Conservation (phyloP, 805 yeast genomes). For the Dipodascus geniculatus region DNA sequence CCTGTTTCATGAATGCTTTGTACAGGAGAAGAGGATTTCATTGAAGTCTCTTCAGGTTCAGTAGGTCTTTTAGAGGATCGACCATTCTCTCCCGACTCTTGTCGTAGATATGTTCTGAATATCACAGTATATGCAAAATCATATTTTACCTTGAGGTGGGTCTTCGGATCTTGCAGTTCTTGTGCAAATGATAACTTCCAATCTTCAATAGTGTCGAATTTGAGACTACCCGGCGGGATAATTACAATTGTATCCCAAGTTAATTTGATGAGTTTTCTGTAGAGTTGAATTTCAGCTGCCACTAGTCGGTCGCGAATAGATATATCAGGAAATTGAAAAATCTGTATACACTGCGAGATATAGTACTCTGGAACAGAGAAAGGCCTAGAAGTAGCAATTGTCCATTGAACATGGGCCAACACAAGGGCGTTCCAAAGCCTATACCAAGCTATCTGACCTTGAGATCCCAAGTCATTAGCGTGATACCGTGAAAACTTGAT, state of each 20-base stretch:
- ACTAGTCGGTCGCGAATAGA: neutral
- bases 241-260: neutral
- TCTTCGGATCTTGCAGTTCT: too few relatives aligned
- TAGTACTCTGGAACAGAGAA: constrained; percentile 1
- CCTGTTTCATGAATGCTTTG: too few relatives aligned
- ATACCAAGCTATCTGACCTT: neutral
- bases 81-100: neutral
- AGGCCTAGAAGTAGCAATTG: neutral
- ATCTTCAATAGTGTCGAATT: neutral
- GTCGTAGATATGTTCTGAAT: constrained; percentile 1
- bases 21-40: neutral
- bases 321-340: neutral
- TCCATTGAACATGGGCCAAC: constrained; percentile 2
- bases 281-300: constrained; percentile 1
- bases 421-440: constrained; percentile 1
- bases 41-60: too few relatives aligned
- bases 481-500: neutral
- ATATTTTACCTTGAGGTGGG: neutral
- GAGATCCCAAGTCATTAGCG: neutral
- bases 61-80: too few relatives aligned
- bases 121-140: constrained; percentile 1
- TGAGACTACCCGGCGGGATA: neutral
- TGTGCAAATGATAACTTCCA: neutral
- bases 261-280: neutral
- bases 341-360: neutral